Evolutionary conservation across 2,329 filamentous ascomycete genomes (phyloP).

Genomic region (Thelonectria rubi): DNA sequence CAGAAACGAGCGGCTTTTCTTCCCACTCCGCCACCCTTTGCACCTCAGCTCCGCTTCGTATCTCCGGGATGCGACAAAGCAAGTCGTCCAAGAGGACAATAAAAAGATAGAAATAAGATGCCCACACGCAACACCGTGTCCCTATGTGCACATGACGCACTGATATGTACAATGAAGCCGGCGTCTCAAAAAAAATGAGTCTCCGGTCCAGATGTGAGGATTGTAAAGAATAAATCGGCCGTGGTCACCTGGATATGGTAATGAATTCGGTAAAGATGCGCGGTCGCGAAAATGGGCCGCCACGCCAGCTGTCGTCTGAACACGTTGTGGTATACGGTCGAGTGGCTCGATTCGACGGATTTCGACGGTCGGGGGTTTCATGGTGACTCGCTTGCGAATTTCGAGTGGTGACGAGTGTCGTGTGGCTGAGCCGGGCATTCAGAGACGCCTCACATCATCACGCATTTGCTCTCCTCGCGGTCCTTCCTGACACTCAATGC

Average conservation of each 20-base stretch:
- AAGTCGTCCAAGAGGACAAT: slow-evolving; percentile 19
- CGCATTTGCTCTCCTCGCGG: slow-evolving; percentile 69
- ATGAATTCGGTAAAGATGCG: not conserved
- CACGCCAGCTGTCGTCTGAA: slow-evolving; percentile 12
- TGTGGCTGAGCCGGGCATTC: slow-evolving; percentile 19
- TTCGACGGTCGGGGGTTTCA: slow-evolving; percentile 15
- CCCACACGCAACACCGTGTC: slow-evolving; percentile 38
- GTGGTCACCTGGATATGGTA: slow-evolving; percentile 19
- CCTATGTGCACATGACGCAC: slow-evolving; percentile 43
- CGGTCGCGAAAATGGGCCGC: slow-evolving; percentile 13
- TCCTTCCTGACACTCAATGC: slow-evolving; percentile 78
- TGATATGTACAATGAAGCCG: slow-evolving; percentile 41
- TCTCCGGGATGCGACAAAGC: slow-evolving; percentile 21
- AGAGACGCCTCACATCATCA: slow-evolving; percentile 62
- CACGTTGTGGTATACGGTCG: slow-evolving; percentile 14
- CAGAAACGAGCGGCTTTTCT: not conserved
- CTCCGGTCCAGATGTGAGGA: slow-evolving; percentile 9
- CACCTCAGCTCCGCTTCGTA: slow-evolving; percentile 18
- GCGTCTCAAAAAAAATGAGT: not conserved
- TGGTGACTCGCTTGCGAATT: slow-evolving; percentile 23
- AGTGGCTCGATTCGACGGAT: slow-evolving; percentile 15
- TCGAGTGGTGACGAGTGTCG: slow-evolving; percentile 13
- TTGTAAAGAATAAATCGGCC: slow-evolving; percentile 20
- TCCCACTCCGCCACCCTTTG: slow-evolving; percentile 8
- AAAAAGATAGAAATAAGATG: slow-evolving; percentile 23